These are phyloP conservation scores for Candida endomychidarum DNA, from an alignment of 805 yeast genomes.

Conservation along the genomic window DNA sequence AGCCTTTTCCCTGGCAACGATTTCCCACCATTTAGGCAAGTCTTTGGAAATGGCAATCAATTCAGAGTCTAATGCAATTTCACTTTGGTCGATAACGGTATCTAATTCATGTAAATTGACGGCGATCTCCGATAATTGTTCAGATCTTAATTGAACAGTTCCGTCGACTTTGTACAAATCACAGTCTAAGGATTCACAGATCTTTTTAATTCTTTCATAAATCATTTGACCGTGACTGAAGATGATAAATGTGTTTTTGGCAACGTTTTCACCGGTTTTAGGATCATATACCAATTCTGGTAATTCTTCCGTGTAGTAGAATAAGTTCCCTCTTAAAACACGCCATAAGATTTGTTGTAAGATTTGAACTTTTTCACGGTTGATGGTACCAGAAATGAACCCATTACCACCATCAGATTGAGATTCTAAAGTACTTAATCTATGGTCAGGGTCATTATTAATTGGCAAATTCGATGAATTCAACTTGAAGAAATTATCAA, in stretches of 20 bases:
- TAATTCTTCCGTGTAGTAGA: conserved; percentile 71
- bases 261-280: conserved; percentile 53
- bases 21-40: conserved; percentile 67
- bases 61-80: conserved; percentile 72
- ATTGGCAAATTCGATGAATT: conserved; percentile 26
- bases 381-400: conserved; percentile 80
- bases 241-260: conserved; percentile 81
- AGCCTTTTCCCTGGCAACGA: conserved; percentile 72
- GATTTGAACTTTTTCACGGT: conserved; percentile 64
- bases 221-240: conserved; percentile 88
- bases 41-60: conserved; percentile 74
- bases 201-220: conserved; percentile 68
- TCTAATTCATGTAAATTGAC: conserved; percentile 32
- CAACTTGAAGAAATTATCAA: conserved; percentile 34
- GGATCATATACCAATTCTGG: conserved; percentile 66
- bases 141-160: conserved; percentile 26
- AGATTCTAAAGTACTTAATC: conserved; percentile 26
- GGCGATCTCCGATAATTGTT: conserved; percentile 29
- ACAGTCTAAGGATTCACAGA: conserved; percentile 90
- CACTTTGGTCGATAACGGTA: conserved; percentile 37
- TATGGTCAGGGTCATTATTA: conserved; percentile 35
- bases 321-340: conserved; percentile 87
- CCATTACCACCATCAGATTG: conserved; percentile 2
- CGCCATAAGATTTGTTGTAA: conserved; percentile 89
- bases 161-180: conserved; percentile 61